phyloP scores from a whole-genome alignment of 208 protist genomes.

The Histomonas meleagridis region DNA sequence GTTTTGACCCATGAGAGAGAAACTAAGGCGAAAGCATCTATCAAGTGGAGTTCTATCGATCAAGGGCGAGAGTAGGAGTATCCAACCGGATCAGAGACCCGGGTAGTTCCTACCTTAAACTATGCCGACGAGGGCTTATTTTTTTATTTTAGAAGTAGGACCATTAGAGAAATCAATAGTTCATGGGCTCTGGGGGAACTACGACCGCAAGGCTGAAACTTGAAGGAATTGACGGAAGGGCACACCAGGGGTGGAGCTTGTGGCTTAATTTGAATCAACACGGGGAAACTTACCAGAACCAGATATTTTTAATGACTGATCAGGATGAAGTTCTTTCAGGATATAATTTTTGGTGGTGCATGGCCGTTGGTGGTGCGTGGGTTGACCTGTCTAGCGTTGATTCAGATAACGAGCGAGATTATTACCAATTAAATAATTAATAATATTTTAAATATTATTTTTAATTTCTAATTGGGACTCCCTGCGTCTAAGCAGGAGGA shows the following conservation, averaged over 20 bases:
- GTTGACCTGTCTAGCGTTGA: neutral
- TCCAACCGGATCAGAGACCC: constrained; percentile 67
- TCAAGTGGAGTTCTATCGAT: constrained; percentile 62
- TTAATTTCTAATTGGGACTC: constrained; percentile 61
- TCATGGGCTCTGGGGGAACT: constrained; percentile 63
- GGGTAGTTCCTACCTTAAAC: constrained; percentile 67
- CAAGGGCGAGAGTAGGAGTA: constrained; percentile 68
- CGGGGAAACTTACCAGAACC: constrained; percentile 64
- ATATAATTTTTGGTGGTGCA: constrained; percentile 9
- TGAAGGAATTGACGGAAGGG: constrained; percentile 71
- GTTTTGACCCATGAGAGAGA: constrained; percentile 61
- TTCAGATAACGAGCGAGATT: constrained; percentile 56
- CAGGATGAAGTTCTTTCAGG: constrained; percentile 43
- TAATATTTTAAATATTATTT: constrained; percentile 37
- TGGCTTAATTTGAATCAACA: constrained; percentile 67
- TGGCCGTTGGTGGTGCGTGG: neutral
- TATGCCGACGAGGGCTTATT: constrained; percentile 59
- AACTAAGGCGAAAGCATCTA: constrained; percentile 65
- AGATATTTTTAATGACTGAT: constrained; percentile 68
- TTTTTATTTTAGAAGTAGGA: constrained; percentile 33
- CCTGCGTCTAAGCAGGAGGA: constrained; percentile 45
- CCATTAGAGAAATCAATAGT: constrained; percentile 62
- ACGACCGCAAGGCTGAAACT: constrained; percentile 69
- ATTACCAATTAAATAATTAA: constrained; percentile 61
- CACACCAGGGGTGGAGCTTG: constrained; percentile 64